Evolutionary conservation across 192 early-diverging fungal species (phyloP).

Genomic region (Paraglomus brasilianum): DNA sequence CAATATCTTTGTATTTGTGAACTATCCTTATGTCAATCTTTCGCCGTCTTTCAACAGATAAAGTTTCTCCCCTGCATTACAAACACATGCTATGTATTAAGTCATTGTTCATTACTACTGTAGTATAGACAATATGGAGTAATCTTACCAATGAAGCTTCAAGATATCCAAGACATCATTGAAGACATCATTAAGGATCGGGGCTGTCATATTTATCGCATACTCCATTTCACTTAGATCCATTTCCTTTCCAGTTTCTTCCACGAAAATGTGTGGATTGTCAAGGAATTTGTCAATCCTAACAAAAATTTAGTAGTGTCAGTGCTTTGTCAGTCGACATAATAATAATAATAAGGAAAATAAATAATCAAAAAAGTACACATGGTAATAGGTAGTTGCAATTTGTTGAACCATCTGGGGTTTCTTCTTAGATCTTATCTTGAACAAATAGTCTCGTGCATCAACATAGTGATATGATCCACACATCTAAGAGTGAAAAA

Average conservation of each 20-base stretch:
- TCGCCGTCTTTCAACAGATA: not conserved
- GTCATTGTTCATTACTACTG: too few species aligned
- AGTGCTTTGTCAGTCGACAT: not conserved
- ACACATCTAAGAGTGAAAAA: too few species aligned
- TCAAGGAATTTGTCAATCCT: constrained; percentile 25
- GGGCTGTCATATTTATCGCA: constrained; percentile 6
- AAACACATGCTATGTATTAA: too few species aligned
- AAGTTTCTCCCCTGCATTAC: constrained; percentile 6
- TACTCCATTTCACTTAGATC: constrained; percentile 19
- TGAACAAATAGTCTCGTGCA: constrained; percentile 19
- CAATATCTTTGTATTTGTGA: not conserved
- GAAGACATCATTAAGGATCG: constrained; percentile 11
- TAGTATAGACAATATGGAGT: too few species aligned
- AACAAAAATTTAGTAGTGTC: constrained; percentile 27
- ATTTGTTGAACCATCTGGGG: constrained; percentile 12
- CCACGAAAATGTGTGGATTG: constrained; percentile 15
- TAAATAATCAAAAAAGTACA: constrained; percentile 1
- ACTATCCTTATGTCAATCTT: constrained; percentile 26
- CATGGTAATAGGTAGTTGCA: constrained; percentile 3
- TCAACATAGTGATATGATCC: not conserved
- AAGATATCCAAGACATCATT: constrained; percentile 7
- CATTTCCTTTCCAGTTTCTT: not conserved
- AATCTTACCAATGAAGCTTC: constrained; percentile 11
- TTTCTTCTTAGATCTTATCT: not conserved
- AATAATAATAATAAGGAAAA: not conserved